Conservation (phyloP, 23 red algal species). For the Gracilaria domingensis region DNA sequence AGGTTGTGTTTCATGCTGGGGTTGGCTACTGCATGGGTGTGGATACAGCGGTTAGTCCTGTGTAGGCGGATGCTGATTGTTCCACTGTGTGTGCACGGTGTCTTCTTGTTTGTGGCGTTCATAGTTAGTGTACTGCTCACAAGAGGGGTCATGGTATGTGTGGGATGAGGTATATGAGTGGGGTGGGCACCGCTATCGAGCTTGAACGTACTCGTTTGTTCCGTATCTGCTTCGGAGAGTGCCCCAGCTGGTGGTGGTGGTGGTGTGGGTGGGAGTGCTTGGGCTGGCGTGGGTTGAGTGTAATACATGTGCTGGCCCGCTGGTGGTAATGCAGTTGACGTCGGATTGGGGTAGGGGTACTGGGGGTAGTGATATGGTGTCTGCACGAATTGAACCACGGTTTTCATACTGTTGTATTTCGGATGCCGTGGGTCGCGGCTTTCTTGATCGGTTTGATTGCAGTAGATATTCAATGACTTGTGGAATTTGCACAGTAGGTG, state of each 20-base stretch:
- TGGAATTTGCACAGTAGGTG: conserved; percentile 6
- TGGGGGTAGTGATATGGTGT: neutral
- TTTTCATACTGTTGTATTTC: neutral
- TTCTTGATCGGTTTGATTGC: neutral
- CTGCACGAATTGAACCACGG: neutral
- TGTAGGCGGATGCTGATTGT: neutral
- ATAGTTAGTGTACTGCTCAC: neutral
- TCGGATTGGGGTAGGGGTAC: neutral
- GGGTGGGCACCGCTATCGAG: conserved; percentile 2
- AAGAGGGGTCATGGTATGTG: neutral
- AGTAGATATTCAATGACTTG: neutral
- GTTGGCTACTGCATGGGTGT: neutral
- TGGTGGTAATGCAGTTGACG: no score
- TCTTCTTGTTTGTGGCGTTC: neutral
- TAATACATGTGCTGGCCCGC: no score
- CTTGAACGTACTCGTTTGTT: neutral
- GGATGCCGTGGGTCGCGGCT: neutral
- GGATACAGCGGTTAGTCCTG: neutral
- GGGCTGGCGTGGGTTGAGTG: no score
- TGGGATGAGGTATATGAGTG: neutral
- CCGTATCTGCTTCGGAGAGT: no score
- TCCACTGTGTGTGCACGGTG: neutral
- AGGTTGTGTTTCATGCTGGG: neutral
- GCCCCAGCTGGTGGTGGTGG: no score
- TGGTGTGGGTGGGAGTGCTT: no score